Percentiles rank a stretch among this genome's conserved stretches.
Conservation (phyloP, 2,329 filamentous ascomycete genomes). For the Colletotrichum neosansevieriae region DNA sequence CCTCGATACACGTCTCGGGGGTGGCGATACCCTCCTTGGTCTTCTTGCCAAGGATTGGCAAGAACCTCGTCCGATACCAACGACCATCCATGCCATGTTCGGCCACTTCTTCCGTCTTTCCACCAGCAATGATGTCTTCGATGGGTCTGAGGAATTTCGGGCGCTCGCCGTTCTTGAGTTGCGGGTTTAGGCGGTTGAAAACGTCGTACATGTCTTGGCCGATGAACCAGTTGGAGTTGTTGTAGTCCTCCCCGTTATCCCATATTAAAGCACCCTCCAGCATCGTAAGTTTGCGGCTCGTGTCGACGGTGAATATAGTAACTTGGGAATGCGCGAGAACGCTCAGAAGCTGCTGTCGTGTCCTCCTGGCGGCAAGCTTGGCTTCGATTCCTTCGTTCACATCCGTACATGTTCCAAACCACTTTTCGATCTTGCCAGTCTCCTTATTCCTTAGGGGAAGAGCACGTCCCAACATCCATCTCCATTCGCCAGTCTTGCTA, state of each 20-base stretch:
- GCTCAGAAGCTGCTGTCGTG: slow-evolving; percentile 76
- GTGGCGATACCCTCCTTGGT: slow-evolving; percentile 62
- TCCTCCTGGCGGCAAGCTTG: slow-evolving; percentile 73
- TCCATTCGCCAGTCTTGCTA: slow-evolving; percentile 75
- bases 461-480: slow-evolving; percentile 83
- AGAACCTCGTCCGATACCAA: slow-evolving; percentile 78
- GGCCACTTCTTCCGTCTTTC: slow-evolving; percentile 69
- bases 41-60: slow-evolving; percentile 72
- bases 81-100: slow-evolving; percentile 71
- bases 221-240: slow-evolving; percentile 62
- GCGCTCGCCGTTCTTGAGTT: slow-evolving; percentile 56
- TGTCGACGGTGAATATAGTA: slow-evolving; percentile 80
- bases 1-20: slow-evolving; percentile 68
- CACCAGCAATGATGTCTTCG: slow-evolving; percentile 73
- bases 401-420: slow-evolving; percentile 86
- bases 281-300: slow-evolving; percentile 71
- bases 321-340: slow-evolving; percentile 82
- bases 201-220: slow-evolving; percentile 75
- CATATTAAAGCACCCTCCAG: slow-evolving; percentile 76
- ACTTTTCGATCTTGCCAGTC: slow-evolving; percentile 78
- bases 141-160: slow-evolving; percentile 69
- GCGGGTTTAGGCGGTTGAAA: slow-evolving; percentile 64
- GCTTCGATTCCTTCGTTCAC: slow-evolving; percentile 80
- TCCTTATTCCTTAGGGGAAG: slow-evolving; percentile 75
- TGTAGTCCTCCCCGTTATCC: slow-evolving; percentile 53